phyloP scores from a whole-genome alignment of 208 protist species.

The Trypanosoma melophagium region DNA sequence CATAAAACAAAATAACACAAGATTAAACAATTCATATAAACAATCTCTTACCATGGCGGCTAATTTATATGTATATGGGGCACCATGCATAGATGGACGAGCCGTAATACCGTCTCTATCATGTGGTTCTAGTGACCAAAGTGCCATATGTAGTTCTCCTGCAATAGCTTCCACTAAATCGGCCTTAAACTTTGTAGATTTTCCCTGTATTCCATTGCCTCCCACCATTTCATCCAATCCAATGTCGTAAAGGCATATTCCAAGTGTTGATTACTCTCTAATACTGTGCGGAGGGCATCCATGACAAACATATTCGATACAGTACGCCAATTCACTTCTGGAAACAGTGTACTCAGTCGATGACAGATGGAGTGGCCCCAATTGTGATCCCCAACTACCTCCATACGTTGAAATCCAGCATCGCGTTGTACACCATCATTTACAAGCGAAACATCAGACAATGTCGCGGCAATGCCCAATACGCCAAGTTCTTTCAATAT shows the following conservation, averaged over 20 bases:
- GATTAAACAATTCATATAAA: constrained; percentile 17
- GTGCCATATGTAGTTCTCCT: constrained; percentile 22
- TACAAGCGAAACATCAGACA: background rate
- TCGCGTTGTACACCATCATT: constrained; percentile 15
- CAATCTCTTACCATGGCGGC: constrained; percentile 7
- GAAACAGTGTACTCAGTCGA: constrained; percentile 21
- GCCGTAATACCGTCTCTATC: constrained; percentile 17
- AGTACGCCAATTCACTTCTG: constrained; percentile 28
- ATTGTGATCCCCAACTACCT: constrained; percentile 37
- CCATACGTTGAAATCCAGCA: constrained; percentile 27
- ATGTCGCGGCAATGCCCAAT: background rate
- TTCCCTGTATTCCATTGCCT: background rate
- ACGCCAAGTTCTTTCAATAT: constrained; percentile 10
- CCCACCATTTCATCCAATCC: background rate
- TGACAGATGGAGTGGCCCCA: constrained; percentile 28
- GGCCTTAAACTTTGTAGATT: constrained; percentile 27
- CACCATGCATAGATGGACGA: constrained; percentile 15
- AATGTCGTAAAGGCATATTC: constrained; percentile 13
- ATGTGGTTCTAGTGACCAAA: constrained; percentile 25
- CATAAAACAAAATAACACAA: constrained; percentile 22
- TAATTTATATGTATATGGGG: constrained; percentile 8
- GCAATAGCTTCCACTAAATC: constrained; percentile 30
- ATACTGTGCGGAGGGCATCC: constrained; percentile 24
- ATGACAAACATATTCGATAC: constrained; percentile 1
- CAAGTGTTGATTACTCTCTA: constrained; percentile 33